Base-by-base conservation (phyloP, 208 protist species). In the Herpetomonas samuelpessoai region DNA sequence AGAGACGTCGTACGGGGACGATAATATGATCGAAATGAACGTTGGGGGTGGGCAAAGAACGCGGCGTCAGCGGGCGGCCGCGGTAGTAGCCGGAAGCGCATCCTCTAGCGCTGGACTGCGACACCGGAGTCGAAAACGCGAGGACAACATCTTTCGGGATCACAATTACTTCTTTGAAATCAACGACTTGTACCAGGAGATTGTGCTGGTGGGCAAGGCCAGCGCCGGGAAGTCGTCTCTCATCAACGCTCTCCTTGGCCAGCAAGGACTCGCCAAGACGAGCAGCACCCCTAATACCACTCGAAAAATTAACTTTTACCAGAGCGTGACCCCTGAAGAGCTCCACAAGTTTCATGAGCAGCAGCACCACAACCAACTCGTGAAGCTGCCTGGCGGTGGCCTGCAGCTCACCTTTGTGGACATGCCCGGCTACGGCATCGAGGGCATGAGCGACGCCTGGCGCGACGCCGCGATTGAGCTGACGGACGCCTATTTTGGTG, bases 161-260 rank as follows among this genome's bases (percentile, higher is more conserved):
- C 84, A 95, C 68, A 88, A 81, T 65, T 94, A 86, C 72, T 94
- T 94, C 66, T 96, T 96, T 67, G 91, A 96, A 65, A 74, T 96
- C 19, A 93, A 92, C 58, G 81, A 96, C 31, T 62, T 96, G 18
- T 96, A 96, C 59, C 85, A 93, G 54, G 87, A 96, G 61, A 85
- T 96, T 45, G 91, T 87, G 0, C 45, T 96, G 10, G 91, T 93
- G 7, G 91, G 91, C 25, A 74, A 70, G 22, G 91, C 91, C 14
- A 86, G 79, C 55, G 83, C 87, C 2, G 91, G 91, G 18, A 96
- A 96, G 80, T 93, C 86, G n/a, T 86, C 73, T 26, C 62, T 96
- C 62, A 61, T 96, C 38, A 96, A 94, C 64, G 82, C 86, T 26
- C 59, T 96, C 47, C 68, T 96, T 7, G 83, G 81, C 0, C 91